Percentiles rank a stretch among this genome's conserved stretches.
These are phyloP conservation scores for Aegle marmelos DNA, from an alignment of 345 rosid species.

Conservation along the genomic window DNA sequence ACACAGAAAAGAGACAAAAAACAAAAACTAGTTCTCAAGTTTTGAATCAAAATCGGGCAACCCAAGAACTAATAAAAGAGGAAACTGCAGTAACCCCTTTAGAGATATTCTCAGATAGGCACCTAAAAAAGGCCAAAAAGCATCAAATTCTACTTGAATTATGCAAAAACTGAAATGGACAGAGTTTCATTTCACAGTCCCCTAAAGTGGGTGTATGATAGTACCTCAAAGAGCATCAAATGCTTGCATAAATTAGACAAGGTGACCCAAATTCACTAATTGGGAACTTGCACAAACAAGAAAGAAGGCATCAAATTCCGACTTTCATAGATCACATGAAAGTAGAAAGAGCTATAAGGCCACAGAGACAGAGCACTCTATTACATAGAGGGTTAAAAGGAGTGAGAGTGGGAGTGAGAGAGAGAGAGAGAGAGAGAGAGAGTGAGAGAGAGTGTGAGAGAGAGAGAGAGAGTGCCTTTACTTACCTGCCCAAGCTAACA, in stretches of 20 bases:
- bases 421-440: not conserved
- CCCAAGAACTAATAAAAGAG: conserved; percentile 19
- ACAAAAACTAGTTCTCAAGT: conserved; percentile 13
- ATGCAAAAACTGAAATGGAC: conserved; percentile 41
- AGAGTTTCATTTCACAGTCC: conserved; percentile 36
- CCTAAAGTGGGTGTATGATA: conserved; percentile 30
- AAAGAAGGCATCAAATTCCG: conserved; percentile 65
- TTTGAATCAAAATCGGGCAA: conserved; percentile 41
- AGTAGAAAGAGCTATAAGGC: conserved; percentile 23
- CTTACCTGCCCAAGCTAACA: conserved; percentile 45
- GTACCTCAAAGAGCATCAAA: conserved; percentile 52
- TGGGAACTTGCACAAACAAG: conserved; percentile 45
- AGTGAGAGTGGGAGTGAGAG: conserved; percentile 16
- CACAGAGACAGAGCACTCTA: conserved; percentile 16
- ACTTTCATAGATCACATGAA: conserved; percentile 43
- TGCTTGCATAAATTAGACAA: conserved; percentile 51
- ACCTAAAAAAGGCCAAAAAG: conserved; percentile 34
- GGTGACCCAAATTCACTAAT: conserved; percentile 36
- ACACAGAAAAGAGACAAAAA: not conserved
- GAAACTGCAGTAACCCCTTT: conserved; percentile 40
- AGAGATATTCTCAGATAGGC: conserved; percentile 47
- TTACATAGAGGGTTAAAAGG: not conserved
- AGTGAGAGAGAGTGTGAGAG: conserved; percentile 23
- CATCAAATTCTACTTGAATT: conserved; percentile 54
- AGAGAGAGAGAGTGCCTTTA: conserved; percentile 26